Conservation (phyloP, 352 stramenopile species). For the Globisporangium cylindrosporum region DNA sequence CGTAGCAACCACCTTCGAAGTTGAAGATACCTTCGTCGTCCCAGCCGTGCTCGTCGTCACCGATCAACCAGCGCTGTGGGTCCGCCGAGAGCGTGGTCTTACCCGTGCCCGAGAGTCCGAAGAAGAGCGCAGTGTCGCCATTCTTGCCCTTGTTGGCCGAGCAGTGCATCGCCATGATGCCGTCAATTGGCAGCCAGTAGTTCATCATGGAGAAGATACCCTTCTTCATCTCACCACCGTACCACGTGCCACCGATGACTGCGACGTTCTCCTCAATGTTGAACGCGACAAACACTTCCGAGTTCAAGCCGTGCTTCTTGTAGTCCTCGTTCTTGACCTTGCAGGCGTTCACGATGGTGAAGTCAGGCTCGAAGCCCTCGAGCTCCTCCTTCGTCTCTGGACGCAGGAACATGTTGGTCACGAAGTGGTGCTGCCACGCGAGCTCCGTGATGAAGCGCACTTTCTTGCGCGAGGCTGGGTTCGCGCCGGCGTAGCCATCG, state of each 20-base stretch:
- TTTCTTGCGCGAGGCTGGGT: slow-evolving; percentile 90
- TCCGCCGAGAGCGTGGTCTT: slow-evolving; percentile 48
- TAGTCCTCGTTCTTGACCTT: slow-evolving; percentile 93
- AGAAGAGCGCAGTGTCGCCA: slow-evolving; percentile 97
- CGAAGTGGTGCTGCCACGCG: slow-evolving; percentile 98
- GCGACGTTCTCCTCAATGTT: background rate
- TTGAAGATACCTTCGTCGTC: slow-evolving; percentile 98
- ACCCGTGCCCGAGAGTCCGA: slow-evolving; percentile 90
- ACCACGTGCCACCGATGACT: background rate
- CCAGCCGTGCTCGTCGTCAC: slow-evolving; percentile 95
- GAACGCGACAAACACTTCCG: slow-evolving; percentile 81
- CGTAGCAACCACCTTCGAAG: slow-evolving; percentile 99
- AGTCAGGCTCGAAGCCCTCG: slow-evolving; percentile 94
- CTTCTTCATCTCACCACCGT: background rate
- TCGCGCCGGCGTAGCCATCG: slow-evolving; percentile 95
- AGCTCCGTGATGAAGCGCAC: slow-evolving; percentile 98
- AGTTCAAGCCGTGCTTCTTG: slow-evolving; percentile 93
- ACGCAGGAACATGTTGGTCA: slow-evolving; percentile 96
- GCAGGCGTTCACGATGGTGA: slow-evolving; percentile 98
- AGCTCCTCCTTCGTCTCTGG: slow-evolving; percentile 83
- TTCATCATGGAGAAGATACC: slow-evolving; percentile 90
- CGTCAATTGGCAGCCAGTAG: slow-evolving; percentile 95
- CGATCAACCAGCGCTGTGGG: slow-evolving; percentile 29
- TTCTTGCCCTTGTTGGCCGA: slow-evolving; percentile 97
- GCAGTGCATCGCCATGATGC: slow-evolving; percentile 98